Evolutionary conservation across 2,329 filamentous ascomycete species (phyloP), one percentile per base, ranked within the genome.

Genomic region (Colletotrichum sojae): DNA sequence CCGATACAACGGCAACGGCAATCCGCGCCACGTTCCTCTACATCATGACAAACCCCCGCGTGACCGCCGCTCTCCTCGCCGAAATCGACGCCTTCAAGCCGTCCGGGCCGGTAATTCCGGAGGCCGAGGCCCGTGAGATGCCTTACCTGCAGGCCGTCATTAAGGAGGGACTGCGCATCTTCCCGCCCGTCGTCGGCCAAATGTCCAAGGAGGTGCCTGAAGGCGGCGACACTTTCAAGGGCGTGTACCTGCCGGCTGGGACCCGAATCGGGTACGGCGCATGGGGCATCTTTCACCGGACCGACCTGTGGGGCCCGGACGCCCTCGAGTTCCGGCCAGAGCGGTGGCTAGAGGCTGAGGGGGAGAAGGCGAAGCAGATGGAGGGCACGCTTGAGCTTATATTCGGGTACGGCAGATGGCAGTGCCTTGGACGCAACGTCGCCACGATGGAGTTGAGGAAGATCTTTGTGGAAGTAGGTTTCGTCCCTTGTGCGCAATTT

Each of bases 1-100:
- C 86, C 0, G 88, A 90, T 66, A 89, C 86, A 8, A 88, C 87
- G 0, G 86, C 88, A 0, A 87, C 86, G 0, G 83, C 83, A 1
- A 83, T 90, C 6, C 84, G 88, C 2, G 80, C 83, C 45, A 87
- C 83, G 0, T 71, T 90, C 64, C 81, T 90, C n/a, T 83, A 87
- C 74, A 76, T 90, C 69, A 82, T 85, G 22, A 86, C 83, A 15
- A 84, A 81, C 18, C 85, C 85, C 0, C 79, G 78, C 0, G 82
- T 87, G 1, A 81, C 85, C 58, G 63, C 72, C 5, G 82, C 81
- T 76, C 78, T 90, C 0, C 82, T 82, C 8, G 75, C 74, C 0
- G 86, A 88, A 71, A 82, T 85, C 20, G 73, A 72, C 0, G 78
- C 81, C 20, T 46, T 43, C 69, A n/a, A 45, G n/a, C 54, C 52